Evolutionary conservation across 352 stramenopile species (phyloP).

Genomic region (Phytophthora tentaculata): DNA sequence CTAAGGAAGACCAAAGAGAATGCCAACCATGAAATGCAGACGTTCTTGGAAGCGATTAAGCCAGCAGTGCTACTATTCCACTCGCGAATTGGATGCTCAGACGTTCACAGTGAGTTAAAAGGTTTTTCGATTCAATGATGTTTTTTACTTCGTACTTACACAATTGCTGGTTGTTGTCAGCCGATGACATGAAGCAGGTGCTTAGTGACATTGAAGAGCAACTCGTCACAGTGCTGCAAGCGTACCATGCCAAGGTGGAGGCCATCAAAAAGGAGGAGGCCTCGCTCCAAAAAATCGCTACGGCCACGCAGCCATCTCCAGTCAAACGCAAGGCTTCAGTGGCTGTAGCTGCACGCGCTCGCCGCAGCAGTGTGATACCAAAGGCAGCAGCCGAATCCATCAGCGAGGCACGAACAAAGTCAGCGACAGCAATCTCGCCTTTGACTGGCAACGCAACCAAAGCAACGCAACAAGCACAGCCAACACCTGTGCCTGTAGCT

Average conservation of each 20-base stretch:
- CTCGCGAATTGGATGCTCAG: constrained; percentile 72
- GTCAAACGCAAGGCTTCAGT: constrained; percentile 30
- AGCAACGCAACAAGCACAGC: constrained; percentile 14
- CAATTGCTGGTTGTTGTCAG: constrained; percentile 39
- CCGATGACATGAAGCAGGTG: constrained; percentile 78
- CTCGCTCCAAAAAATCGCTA: constrained; percentile 5
- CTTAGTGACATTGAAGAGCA: constrained; percentile 83
- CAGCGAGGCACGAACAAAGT: constrained; percentile 13
- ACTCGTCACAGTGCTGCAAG: constrained; percentile 67
- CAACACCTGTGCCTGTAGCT: constrained; percentile 5
- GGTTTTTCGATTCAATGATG: too few species aligned
- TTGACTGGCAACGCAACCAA: constrained; percentile 4
- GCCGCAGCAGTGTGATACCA: constrained; percentile 15
- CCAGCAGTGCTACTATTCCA: constrained; percentile 67
- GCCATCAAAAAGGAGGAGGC: constrained; percentile 44
- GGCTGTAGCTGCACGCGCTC: constrained; percentile 8
- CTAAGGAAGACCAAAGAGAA: constrained; percentile 83
- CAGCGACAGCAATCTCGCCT: constrained; percentile 11
- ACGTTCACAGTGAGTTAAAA: constrained; percentile 70
- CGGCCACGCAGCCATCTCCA: constrained; percentile 14
- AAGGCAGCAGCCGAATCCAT: constrained; percentile 13
- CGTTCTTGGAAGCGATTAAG: constrained; percentile 69
- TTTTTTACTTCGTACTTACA: too few species aligned
- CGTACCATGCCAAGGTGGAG: constrained; percentile 67
- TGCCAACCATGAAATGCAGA: constrained; percentile 70